phyloP scores from a whole-genome alignment of 495 filamentous ascomycete genomes.

The Penicillium subrubescens region DNA sequence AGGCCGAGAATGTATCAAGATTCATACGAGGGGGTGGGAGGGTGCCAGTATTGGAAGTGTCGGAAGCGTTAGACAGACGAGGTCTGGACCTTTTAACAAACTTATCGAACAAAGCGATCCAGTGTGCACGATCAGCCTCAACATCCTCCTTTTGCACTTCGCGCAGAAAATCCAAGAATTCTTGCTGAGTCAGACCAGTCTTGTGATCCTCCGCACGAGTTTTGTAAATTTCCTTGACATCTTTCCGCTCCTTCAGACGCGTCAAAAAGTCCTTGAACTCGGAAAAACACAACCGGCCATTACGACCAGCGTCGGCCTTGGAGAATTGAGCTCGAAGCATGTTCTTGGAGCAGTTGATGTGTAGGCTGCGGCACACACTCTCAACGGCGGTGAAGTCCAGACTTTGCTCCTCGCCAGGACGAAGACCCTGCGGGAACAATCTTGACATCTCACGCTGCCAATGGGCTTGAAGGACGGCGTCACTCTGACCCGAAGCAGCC shows the following conservation, averaged over 20 bases:
- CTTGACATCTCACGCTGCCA: conserved; percentile 87
- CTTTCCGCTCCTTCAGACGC: conserved; percentile 78
- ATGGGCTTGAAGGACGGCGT: conserved; percentile 75
- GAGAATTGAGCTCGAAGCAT: conserved; percentile 76
- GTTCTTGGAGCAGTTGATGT: conserved; percentile 81
- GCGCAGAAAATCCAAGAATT: conserved; percentile 77
- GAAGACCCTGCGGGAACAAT: conserved; percentile 57
- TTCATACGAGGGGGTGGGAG: conserved; percentile 58
- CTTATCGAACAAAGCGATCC: conserved; percentile 74
- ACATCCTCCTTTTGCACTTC: conserved; percentile 76
- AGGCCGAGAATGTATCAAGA: conserved; percentile 72
- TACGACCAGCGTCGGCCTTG: conserved; percentile 63
- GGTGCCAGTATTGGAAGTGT: conserved; percentile 38
- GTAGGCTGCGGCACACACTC: conserved; percentile 79
- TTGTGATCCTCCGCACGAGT: conserved; percentile 50
- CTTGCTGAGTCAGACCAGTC: conserved; percentile 64
- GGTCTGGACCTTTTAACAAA: conserved; percentile 66
- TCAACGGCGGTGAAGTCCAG: conserved; percentile 78
- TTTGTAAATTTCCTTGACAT: conserved; percentile 72
- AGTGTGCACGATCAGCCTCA: conserved; percentile 61
- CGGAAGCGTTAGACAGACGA: conserved; percentile 46
- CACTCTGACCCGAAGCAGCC: conserved; percentile 69
- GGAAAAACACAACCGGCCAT: conserved; percentile 66
- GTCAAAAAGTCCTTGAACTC: conserved; percentile 83
- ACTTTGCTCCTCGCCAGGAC: conserved; percentile 61